Percentiles rank a stretch among this genome's conserved stretches.
These are phyloP conservation scores for Amylostereum areolatum DNA, from an alignment of 1,284 basidiomycete genomes.

Conservation along the genomic window DNA sequence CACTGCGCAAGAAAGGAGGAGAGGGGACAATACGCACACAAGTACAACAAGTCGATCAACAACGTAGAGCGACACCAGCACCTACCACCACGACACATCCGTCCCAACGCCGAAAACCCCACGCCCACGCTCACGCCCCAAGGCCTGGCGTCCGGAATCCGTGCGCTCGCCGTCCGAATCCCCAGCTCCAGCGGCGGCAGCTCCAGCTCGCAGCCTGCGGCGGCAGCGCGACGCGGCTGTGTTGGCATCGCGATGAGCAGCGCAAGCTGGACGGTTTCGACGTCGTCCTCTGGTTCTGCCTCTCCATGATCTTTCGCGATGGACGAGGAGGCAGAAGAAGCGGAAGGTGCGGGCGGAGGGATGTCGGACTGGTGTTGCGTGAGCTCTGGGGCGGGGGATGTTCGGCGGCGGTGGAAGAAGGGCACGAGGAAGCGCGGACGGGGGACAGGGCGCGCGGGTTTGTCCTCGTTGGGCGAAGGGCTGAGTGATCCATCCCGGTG, in stretches of 20 bases:
- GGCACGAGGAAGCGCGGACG: neutral
- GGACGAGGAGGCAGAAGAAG: neutral
- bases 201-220: neutral
- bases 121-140: no score
- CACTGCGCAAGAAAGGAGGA: no score
- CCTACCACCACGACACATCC: no score
- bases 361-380: neutral
- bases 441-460: neutral
- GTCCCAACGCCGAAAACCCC: no score
- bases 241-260: neutral
- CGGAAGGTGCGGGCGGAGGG: neutral
- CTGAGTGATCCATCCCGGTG: no score
- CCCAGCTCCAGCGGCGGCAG: neutral
- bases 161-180: no score
- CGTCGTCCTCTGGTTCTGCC: neutral
- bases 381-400: neutral
- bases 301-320: neutral
- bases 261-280: neutral
- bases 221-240: no score
- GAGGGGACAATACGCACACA: no score
- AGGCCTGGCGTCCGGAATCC: no score
- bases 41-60: no score
- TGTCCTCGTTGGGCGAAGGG: no score
- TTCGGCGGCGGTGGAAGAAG: neutral
- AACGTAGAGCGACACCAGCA: no score